A percentile compares a stretch with the other conserved stretches of the same genome.
Evolutionary conservation across 768 basidiomycete species (phyloP).

Genomic region (Lactarius vividus): DNA sequence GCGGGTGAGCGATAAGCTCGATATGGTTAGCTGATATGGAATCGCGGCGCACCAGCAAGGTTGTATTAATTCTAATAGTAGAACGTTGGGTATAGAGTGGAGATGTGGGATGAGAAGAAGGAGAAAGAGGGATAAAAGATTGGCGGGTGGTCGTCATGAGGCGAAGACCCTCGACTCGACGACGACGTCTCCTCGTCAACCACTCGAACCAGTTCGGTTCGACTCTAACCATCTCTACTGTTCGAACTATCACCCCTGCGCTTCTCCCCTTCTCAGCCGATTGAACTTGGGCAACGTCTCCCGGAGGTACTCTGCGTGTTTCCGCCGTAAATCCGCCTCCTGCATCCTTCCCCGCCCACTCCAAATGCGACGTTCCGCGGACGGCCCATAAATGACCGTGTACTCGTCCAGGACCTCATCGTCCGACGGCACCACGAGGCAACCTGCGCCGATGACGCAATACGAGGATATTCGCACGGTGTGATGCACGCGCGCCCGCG

Average conservation of each 20-base stretch:
- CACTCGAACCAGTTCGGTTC: background rate
- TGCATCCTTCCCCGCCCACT: conserved; percentile 82
- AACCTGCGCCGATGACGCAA: conserved; percentile 81
- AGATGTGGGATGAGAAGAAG: conserved; percentile 20
- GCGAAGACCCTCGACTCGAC: background rate
- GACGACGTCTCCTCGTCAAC: background rate
- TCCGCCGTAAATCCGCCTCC: conserved; percentile 76
- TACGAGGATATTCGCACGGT: conserved; percentile 74
- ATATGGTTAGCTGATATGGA: background rate
- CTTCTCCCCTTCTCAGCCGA: conserved; percentile 42
- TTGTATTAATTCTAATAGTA: conserved; percentile 11
- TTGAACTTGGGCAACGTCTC: conserved; percentile 94
- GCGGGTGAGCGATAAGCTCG: conserved; percentile 5
- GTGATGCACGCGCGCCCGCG: conserved; percentile 79
- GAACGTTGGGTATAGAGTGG: background rate
- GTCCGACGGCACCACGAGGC: conserved; percentile 73
- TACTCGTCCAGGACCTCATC: conserved; percentile 79
- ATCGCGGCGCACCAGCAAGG: conserved; percentile 16
- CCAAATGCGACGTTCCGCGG: conserved; percentile 74
- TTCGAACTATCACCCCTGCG: conserved; percentile 17
- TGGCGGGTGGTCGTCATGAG: conserved; percentile 27
- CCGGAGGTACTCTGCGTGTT: conserved; percentile 87
- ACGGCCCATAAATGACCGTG: conserved; percentile 79
- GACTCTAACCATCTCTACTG: background rate
- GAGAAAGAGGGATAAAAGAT: conserved; percentile 51